These are phyloP conservation scores for Metschnikowia anglica DNA, from an alignment of 805 yeast species.

Conservation along the genomic window DNA sequence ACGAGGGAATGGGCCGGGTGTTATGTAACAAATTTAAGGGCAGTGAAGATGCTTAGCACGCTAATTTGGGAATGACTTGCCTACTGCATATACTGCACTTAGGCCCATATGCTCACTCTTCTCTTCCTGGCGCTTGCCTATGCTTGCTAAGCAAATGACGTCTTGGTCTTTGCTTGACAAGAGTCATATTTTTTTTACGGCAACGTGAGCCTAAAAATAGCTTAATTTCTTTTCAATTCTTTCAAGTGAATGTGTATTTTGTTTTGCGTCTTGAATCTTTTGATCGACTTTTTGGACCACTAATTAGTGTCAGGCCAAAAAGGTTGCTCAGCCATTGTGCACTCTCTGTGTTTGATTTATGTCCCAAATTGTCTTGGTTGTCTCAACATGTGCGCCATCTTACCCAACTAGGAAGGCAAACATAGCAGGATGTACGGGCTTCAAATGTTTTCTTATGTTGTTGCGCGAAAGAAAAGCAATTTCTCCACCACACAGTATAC, in stretches of 20 bases:
- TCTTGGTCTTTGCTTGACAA: neutral
- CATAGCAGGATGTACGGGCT: constrained; percentile 8
- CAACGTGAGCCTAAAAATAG: no score
- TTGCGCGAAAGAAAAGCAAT: constrained; percentile 11
- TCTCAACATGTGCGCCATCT: constrained; percentile 14
- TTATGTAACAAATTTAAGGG: constrained; percentile 13
- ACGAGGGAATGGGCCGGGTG: constrained; percentile 28
- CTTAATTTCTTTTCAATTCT: no score
- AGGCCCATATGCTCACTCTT: constrained; percentile 12
- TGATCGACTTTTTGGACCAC: neutral
- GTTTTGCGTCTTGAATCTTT: neutral
- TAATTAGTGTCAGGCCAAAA: neutral
- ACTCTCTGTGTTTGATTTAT: constrained; percentile 11
- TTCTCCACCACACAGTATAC: constrained; percentile 1
- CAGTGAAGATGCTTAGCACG: constrained; percentile 12
- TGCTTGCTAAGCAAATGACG: constrained; percentile 14
- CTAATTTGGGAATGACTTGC: constrained; percentile 22
- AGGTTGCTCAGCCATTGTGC: constrained; percentile 13
- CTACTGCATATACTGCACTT: constrained; percentile 12
- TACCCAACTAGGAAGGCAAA: constrained; percentile 13
- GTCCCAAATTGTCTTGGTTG: constrained; percentile 8
- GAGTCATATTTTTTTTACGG: no score
- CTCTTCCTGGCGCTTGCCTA: constrained; percentile 12
- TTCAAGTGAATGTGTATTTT: neutral
- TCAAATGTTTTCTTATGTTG: neutral